Conservation (phyloP, 805 yeast species). For the Pichia deserticola region DNA sequence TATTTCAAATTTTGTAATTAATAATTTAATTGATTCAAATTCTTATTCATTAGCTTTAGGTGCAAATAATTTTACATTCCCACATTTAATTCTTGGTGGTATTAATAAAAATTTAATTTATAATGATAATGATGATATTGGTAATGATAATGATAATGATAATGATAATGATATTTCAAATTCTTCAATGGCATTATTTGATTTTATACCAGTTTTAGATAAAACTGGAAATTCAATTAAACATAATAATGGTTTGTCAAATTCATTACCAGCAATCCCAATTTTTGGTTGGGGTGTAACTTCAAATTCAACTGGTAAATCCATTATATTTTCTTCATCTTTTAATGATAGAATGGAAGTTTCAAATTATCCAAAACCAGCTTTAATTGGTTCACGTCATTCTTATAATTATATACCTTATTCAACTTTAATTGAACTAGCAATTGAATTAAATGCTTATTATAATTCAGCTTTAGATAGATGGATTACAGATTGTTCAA, state of each 20-base stretch:
- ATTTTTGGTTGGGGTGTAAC: slow-evolving; percentile 38
- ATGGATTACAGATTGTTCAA: slow-evolving; percentile 61
- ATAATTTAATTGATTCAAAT: slow-evolving; percentile 28
- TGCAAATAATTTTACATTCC: slow-evolving; percentile 22
- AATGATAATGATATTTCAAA: no score
- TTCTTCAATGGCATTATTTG: slow-evolving; percentile 25
- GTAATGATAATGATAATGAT: no score
- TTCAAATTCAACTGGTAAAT: slow-evolving; percentile 21
- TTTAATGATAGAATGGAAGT: slow-evolving; percentile 34
- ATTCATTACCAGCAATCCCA: slow-evolving; percentile 36
- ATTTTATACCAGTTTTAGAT: slow-evolving; percentile 38
- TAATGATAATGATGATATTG: slow-evolving; percentile 29
- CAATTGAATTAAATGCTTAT: slow-evolving; percentile 63
- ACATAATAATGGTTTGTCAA: slow-evolving; percentile 13
- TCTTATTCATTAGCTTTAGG: slow-evolving; percentile 39
- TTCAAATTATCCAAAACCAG: slow-evolving; percentile 39
- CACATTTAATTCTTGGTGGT: slow-evolving; percentile 48
- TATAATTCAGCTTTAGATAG: slow-evolving; percentile 38
- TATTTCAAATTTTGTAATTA: slow-evolving; percentile 27
- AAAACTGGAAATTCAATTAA: slow-evolving; percentile 7
- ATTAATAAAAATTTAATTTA: slow-evolving; percentile 39
- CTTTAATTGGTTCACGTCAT: slow-evolving; percentile 51
- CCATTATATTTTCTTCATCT: slow-evolving; percentile 25
- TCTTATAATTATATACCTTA: slow-evolving; percentile 46
- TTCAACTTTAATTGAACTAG: slow-evolving; percentile 49